Percentiles rank a stretch among this genome's conserved stretches.
phyloP scores from a whole-genome alignment of 2,329 filamentous ascomycete species.

The Seiridium cupressi region DNA sequence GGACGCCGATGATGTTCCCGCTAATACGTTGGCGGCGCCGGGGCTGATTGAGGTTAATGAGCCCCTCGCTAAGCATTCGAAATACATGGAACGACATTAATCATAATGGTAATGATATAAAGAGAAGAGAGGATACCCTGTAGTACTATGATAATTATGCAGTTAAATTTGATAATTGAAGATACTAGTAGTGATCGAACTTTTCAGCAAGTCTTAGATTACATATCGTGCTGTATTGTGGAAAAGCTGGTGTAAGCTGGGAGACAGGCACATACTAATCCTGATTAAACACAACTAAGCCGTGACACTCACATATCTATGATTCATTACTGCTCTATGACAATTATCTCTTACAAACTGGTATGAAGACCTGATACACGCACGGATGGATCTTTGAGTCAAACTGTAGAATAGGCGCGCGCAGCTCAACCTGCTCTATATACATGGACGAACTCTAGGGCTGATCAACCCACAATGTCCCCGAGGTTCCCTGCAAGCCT shows the following conservation, averaged over 20 bases:
- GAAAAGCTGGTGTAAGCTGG: no score
- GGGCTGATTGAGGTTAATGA: conserved; percentile 45
- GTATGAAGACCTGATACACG: background rate
- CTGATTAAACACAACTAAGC: no score
- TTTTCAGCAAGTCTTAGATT: no score
- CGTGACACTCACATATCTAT: no score
- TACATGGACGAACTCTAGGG: background rate
- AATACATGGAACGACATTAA: background rate
- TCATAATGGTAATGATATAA: background rate
- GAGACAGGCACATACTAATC: no score
- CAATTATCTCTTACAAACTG: background rate
- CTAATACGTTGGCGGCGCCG: conserved; percentile 40
- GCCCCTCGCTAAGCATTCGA: background rate
- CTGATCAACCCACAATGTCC: background rate
- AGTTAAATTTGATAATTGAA: no score
- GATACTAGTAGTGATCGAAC: no score
- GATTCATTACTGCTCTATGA: no score
- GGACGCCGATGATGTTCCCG: conserved; percentile 32
- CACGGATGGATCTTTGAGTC: background rate
- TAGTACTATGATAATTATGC: background rate
- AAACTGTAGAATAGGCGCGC: no score
- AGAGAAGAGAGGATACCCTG: background rate
- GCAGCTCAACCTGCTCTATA: background rate
- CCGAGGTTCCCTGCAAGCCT: no score
- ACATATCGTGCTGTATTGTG: no score